Conservation (phyloP, 2,329 filamentous ascomycete genomes). For the Arthrobotrys sinensis region DNA sequence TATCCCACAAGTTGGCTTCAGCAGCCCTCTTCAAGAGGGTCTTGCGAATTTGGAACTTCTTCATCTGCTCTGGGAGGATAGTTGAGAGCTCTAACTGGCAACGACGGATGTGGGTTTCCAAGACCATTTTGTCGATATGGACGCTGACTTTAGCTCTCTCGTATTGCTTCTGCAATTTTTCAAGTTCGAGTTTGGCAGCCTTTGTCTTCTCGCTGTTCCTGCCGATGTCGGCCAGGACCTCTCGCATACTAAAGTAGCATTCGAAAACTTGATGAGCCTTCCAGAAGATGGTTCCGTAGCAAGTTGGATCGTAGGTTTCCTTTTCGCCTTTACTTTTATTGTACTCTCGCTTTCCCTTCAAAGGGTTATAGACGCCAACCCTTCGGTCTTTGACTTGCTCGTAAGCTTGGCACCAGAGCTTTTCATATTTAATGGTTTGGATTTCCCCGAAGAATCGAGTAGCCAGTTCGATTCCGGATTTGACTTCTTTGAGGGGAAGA, state of each 20-base stretch:
- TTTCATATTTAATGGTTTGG: constrained; percentile 1
- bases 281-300: constrained; percentile 39
- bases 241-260: constrained; percentile 26
- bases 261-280: constrained; percentile 45
- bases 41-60: constrained; percentile 22
- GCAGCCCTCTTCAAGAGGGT: constrained; percentile 36
- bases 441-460: background rate
- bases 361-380: constrained; percentile 28
- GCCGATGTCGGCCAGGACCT: constrained; percentile 6
- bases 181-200: background rate
- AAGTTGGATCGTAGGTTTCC: constrained; percentile 37
- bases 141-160: background rate
- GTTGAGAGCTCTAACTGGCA: background rate
- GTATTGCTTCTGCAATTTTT: background rate
- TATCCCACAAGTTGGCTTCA: constrained; percentile 40
- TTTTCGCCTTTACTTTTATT: constrained; percentile 19
- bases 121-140: background rate
- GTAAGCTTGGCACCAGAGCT: constrained; percentile 31
- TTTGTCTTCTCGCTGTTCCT: background rate
- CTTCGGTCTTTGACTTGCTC: constrained; percentile 22
- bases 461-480: background rate
- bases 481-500: background rate
- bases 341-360: constrained; percentile 15
- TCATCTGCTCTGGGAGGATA: constrained; percentile 6
- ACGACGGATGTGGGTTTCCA: constrained; percentile 10